Percentiles rank a stretch among this genome's conserved stretches.
These are phyloP conservation scores for Hemileccinum impolitum DNA, from an alignment of 768 basidiomycete genomes.

Conservation along the genomic window DNA sequence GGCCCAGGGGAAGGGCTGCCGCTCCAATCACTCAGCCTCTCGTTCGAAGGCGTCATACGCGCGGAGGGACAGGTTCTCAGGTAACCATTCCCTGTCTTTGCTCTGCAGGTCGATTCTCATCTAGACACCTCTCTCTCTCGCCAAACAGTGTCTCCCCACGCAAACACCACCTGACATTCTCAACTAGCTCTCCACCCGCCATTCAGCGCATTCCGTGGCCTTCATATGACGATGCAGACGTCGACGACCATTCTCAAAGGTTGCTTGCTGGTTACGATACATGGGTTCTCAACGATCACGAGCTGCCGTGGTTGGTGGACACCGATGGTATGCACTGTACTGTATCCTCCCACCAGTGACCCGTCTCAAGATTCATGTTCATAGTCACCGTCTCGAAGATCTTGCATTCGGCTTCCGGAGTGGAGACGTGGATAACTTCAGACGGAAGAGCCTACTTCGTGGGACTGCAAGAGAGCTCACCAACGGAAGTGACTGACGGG, in stretches of 20 bases:
- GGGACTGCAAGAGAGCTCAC: slow-evolving; percentile 46
- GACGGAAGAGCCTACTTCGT: slow-evolving; percentile 83
- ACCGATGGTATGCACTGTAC: slow-evolving; percentile 51
- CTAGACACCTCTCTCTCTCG: background rate
- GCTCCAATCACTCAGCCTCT: slow-evolving; percentile 62
- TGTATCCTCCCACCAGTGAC: background rate
- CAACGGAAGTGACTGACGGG: slow-evolving; percentile 27
- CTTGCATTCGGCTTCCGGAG: slow-evolving; percentile 52
- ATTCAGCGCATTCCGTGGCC: slow-evolving; percentile 89
- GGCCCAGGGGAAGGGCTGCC: slow-evolving; percentile 79
- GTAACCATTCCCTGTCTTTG: slow-evolving; percentile 34
- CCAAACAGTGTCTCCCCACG: slow-evolving; percentile 68
- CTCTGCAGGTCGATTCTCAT: background rate
- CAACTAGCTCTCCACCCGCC: slow-evolving; percentile 69
- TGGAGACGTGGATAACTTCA: slow-evolving; percentile 82
- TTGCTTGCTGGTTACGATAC: slow-evolving; percentile 56
- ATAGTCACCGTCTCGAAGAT: slow-evolving; percentile 68
- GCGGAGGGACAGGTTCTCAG: slow-evolving; percentile 73
- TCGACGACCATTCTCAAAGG: slow-evolving; percentile 31
- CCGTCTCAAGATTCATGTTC: background rate
- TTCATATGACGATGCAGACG: slow-evolving; percentile 40
- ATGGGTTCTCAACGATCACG: slow-evolving; percentile 64
- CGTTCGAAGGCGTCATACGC: slow-evolving; percentile 78
- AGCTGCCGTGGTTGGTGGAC: slow-evolving; percentile 74
- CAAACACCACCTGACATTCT: slow-evolving; percentile 64